phyloP scores from a whole-genome alignment of 2,329 filamentous ascomycete genomes.

The Botrytis fabae region DNA sequence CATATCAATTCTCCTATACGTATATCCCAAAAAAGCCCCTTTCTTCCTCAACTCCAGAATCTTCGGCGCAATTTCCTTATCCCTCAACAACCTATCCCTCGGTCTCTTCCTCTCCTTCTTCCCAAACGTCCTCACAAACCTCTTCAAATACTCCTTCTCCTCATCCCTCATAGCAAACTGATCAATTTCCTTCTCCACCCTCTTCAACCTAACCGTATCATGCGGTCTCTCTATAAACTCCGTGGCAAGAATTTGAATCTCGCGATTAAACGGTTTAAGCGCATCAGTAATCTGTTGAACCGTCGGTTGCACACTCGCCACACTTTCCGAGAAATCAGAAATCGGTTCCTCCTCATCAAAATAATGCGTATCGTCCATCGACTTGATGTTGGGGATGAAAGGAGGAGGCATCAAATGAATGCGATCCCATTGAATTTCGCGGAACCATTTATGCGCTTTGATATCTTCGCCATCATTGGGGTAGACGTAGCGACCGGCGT shows the following conservation, averaged over 20 bases:
- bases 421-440: conserved; percentile 72
- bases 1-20: conserved; percentile 61
- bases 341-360: conserved; percentile 82
- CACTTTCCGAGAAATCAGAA: conserved; percentile 58
- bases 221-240: conserved; percentile 39
- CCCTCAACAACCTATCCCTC: conserved; percentile 81
- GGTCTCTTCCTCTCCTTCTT: conserved; percentile 72
- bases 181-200: conserved; percentile 41
- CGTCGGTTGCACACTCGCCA: conserved; percentile 26
- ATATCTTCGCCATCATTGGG: conserved; percentile 85
- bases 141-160: conserved; percentile 41
- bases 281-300: conserved; percentile 37
- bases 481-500: conserved; percentile 67
- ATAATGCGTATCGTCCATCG: conserved; percentile 77
- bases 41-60: conserved; percentile 81
- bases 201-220: conserved; percentile 37
- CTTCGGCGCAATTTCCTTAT: conserved; percentile 61
- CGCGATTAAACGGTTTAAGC: conserved; percentile 39
- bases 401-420: conserved; percentile 72
- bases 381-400: conserved; percentile 72
- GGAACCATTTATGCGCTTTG: conserved; percentile 86
- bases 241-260: conserved; percentile 40
- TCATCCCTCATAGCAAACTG: conserved; percentile 37
- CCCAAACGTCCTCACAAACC: conserved; percentile 41
- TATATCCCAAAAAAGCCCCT: conserved; percentile 86